These are phyloP conservation scores for Sarocladiaceae sp. DNA, from an alignment of 2,329 filamentous ascomycete species.

Conservation along the genomic window DNA sequence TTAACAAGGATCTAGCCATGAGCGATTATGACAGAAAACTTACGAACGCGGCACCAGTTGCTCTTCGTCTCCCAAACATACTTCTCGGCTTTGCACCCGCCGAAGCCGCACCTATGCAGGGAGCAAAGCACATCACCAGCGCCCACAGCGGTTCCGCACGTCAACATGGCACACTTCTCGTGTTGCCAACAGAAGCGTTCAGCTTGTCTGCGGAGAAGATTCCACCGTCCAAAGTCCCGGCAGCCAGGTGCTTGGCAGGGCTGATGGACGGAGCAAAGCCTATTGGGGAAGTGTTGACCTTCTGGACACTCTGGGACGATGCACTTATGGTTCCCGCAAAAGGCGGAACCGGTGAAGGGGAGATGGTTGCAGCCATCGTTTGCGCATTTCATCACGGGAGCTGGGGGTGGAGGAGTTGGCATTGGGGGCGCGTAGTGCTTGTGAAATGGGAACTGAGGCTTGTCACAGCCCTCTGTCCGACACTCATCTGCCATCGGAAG, in stretches of 20 bases:
- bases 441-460: too few relatives aligned
- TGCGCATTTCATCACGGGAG: neutral
- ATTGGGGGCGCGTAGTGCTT: neutral
- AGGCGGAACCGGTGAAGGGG: neutral
- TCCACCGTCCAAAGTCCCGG: neutral
- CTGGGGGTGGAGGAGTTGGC: neutral
- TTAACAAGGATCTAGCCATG: neutral
- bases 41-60: neutral
- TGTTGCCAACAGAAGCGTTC: neutral
- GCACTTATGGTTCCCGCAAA: conserved; percentile 2
- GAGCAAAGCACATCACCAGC: neutral
- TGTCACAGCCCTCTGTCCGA: too few relatives aligned
- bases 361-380: neutral
- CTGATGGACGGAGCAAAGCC: neutral
- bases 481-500: neutral
- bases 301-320: neutral
- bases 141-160: neutral
- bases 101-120: neutral
- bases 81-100: neutral
- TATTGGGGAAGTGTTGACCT: neutral
- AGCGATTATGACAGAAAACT: neutral
- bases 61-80: conserved; percentile 1
- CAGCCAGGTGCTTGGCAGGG: neutral
- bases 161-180: neutral
- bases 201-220: neutral